Evolutionary conservation across 768 basidiomycete genomes (phyloP).

Genomic region (Rhizopogon sp.): DNA sequence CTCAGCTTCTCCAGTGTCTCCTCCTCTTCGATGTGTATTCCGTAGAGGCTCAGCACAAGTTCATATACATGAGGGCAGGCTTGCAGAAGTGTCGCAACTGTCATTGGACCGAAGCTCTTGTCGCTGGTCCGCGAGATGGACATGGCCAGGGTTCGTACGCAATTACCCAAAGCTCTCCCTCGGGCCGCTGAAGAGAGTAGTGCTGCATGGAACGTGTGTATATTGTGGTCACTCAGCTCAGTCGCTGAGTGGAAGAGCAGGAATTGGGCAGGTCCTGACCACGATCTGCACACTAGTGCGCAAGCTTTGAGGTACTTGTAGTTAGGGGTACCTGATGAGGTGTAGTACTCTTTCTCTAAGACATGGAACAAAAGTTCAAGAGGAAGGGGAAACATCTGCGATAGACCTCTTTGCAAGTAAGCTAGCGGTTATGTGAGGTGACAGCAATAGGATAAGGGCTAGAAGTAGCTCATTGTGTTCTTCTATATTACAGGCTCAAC

Average conservation of each 20-base stretch:
- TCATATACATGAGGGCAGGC: constrained; percentile 30
- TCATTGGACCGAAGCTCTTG: neutral
- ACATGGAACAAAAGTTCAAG: constrained; percentile 18
- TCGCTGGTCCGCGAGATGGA: too few species aligned
- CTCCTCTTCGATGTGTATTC: constrained; percentile 22
- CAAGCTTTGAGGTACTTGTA: constrained; percentile 16
- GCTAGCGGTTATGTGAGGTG: too few species aligned
- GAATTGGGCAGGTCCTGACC: constrained; percentile 24
- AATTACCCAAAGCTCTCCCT: constrained; percentile 9
- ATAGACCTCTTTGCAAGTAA: too few species aligned
- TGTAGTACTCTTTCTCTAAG: constrained; percentile 24
- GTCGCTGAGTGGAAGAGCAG: constrained; percentile 22
- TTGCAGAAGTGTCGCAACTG: constrained; percentile 16
- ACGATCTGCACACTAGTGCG: constrained; percentile 22
- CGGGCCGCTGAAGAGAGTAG: constrained; percentile 12
- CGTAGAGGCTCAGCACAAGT: constrained; percentile 19
- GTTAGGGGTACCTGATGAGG: constrained; percentile 11
- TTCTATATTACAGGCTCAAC: too few species aligned
- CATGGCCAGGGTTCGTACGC: constrained; percentile 18
- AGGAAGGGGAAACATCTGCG: constrained; percentile 14
- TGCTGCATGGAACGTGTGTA: constrained; percentile 13
- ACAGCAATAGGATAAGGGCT: too few species aligned
- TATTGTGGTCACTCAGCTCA: constrained; percentile 1
- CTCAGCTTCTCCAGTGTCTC: constrained; percentile 21
- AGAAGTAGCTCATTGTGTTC: too few species aligned